Conservation (phyloP, 78 protist species). For the Carpediemonas membranifera region DNA sequence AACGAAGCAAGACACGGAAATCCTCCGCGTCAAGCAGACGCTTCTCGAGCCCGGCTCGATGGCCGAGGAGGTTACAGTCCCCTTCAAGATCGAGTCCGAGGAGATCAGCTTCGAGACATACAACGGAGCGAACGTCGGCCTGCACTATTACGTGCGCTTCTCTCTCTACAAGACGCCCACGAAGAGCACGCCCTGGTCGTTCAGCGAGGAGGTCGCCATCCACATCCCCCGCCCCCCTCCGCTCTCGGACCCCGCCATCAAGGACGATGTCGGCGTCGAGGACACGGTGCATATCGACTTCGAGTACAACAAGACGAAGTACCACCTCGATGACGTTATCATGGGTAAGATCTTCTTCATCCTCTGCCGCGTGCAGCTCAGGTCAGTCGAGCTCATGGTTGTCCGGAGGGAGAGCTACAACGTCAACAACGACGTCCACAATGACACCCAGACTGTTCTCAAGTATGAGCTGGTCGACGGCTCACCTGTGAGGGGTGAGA, state of each 20-base stretch:
- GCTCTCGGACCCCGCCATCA: not conserved
- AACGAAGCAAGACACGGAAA: not conserved
- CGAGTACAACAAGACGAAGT: constrained; percentile 6
- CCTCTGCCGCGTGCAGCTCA: not conserved
- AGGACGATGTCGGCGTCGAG: constrained; percentile 17
- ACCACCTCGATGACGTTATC: constrained; percentile 6
- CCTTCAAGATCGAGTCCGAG: not conserved
- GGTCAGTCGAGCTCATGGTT: constrained; percentile 1
- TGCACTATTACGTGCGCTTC: not conserved
- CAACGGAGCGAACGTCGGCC: not conserved
- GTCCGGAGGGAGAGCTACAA: not conserved
- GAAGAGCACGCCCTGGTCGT: not conserved
- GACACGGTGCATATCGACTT: constrained; percentile 15
- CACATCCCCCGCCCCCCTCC: not conserved
- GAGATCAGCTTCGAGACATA: constrained; percentile 10
- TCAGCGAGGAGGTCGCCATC: not conserved
- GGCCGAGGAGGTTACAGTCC: not conserved
- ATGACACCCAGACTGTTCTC: not conserved
- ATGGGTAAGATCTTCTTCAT: constrained; percentile 9
- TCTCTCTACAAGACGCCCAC: not conserved
- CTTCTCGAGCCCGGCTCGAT: not conserved
- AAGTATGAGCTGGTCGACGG: constrained; percentile 23
- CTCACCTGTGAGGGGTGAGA: constrained; percentile 5
- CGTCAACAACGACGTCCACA: not conserved
- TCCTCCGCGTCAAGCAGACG: not conserved